Base-by-base conservation (phyloP, 192 early-diverging fungal genomes). In the Podila epigama region DNA sequence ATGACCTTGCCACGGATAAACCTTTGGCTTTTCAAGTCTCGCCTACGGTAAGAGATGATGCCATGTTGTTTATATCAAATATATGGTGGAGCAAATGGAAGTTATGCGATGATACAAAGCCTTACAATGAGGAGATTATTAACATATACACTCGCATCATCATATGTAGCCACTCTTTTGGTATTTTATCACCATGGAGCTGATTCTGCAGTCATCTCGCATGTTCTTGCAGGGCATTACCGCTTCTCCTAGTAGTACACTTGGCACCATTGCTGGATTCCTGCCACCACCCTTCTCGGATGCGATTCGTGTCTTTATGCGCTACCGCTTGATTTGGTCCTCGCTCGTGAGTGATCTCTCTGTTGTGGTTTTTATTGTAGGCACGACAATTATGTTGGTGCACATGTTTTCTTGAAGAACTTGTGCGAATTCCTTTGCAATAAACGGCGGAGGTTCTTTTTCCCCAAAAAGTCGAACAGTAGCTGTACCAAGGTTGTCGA, bases 261-360 rank as follows among this genome's bases (percentile, higher is more conserved):
- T 86, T 9, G 83, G 71, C 0, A 70, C 70, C 5, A 51, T 88
- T 48, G 86, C 84, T 1, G 53, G 72, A 32, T 81, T 73, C 34
- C 48, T 88, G 28, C 86, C 86, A 7, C 50, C 79, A 54, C 86
- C 86, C 15, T 77, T 88, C 44, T 70, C 79, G 22, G 79, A 83
- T 40, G 66, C 69, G 8, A 65, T 83, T 35, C 68, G 70, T 9
- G 52, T 86, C 52, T 80, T 84, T 62, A 63, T 86, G 69, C 85
- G 84, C 25, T 88, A 88, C 48, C 75, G 81, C 8, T 57, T 84
- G 18, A 83, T 88, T 54, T 88, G 86, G 86, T 70, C 82, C 11
- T 84, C 81, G 6, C 58, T 88, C 15, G 85, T 81, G n/a, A 81
- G 79, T 35, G 86, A 88, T 63, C 55, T 79, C n/a, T 81, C 71